phyloP scores from a whole-genome alignment of 2,329 filamentous ascomycete species.

The Colletotrichum sp. region DNA sequence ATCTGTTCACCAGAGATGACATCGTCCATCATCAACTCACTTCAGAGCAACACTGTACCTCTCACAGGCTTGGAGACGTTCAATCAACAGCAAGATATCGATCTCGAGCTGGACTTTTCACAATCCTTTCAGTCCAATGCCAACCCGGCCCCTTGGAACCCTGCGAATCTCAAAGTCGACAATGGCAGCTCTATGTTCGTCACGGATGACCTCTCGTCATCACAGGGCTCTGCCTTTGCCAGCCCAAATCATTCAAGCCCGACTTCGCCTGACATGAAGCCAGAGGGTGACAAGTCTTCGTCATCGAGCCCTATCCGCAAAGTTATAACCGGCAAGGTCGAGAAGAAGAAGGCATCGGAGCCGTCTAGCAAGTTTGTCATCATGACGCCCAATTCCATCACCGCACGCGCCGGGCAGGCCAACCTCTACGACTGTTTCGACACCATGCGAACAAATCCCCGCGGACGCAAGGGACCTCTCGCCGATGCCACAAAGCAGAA shows the following conservation, averaged over 20 bases:
- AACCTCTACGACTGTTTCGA: constrained; percentile 63
- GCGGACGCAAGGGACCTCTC: constrained; percentile 61
- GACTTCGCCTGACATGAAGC: constrained; percentile 31
- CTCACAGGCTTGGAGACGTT: constrained; percentile 26
- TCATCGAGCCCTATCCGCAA: constrained; percentile 43
- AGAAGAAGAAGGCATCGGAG: constrained; percentile 45
- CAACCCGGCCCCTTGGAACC: constrained; percentile 44
- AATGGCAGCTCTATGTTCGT: constrained; percentile 36
- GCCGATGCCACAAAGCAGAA: constrained; percentile 59
- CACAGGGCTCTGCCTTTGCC: constrained; percentile 32
- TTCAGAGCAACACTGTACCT: constrained; percentile 30
- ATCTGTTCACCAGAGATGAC: constrained; percentile 28
- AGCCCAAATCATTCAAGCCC: constrained; percentile 25
- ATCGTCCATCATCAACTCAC: constrained; percentile 32
- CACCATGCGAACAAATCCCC: constrained; percentile 55
- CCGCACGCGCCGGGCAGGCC: constrained; percentile 52
- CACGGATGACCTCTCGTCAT: constrained; percentile 44
- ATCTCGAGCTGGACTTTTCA: constrained; percentile 43
- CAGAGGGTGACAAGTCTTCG: constrained; percentile 31
- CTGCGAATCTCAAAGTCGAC: constrained; percentile 37
- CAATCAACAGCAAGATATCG: constrained; percentile 32
- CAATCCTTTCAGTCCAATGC: constrained; percentile 36
- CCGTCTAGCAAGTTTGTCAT: constrained; percentile 54
- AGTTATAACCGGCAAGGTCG: constrained; percentile 47
- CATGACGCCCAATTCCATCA: constrained; percentile 59